phyloP scores from a whole-genome alignment of 108 stramenopile species.

The Nitzschia inconspicua region DNA sequence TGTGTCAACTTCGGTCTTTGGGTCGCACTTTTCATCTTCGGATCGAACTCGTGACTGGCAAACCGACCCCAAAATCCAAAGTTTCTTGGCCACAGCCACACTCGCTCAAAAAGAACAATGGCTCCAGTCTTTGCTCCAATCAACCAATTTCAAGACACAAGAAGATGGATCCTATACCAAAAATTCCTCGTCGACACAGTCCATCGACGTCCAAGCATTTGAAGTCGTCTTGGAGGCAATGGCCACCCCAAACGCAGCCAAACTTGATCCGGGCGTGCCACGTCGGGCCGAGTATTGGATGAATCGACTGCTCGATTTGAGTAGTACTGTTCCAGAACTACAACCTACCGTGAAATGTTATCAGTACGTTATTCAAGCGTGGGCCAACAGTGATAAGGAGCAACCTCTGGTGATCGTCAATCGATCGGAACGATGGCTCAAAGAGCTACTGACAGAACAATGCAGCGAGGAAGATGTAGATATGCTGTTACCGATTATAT shows the following conservation, averaged over 20 bases:
- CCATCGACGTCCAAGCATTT: constrained; percentile 48
- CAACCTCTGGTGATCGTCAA: constrained; percentile 41
- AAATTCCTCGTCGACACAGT: background rate
- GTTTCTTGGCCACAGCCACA: constrained; percentile 5
- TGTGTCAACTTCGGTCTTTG: too few species aligned
- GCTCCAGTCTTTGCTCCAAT: constrained; percentile 1
- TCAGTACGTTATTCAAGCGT: constrained; percentile 70
- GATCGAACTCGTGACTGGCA: too few species aligned
- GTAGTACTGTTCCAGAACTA: constrained; percentile 15
- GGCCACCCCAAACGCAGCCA: constrained; percentile 19
- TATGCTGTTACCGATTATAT: constrained; percentile 1
- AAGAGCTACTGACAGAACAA: constrained; percentile 30
- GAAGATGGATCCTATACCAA: too few species aligned
- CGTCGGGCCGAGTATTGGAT: constrained; percentile 61
- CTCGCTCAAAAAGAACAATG: constrained; percentile 10
- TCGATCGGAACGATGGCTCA: constrained; percentile 75
- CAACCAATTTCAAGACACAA: background rate
- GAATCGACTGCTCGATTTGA: constrained; percentile 4
- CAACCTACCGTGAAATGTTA: constrained; percentile 56
- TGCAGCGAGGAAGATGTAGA: constrained; percentile 6
- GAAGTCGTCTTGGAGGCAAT: constrained; percentile 51
- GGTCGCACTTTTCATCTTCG: too few species aligned
- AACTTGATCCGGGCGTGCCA: constrained; percentile 47
- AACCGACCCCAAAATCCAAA: too few species aligned
- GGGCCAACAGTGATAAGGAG: constrained; percentile 53